These are phyloP conservation scores for Gryganskiella cystojenkinii DNA, from an alignment of 192 early-diverging fungal species.

Conservation along the genomic window DNA sequence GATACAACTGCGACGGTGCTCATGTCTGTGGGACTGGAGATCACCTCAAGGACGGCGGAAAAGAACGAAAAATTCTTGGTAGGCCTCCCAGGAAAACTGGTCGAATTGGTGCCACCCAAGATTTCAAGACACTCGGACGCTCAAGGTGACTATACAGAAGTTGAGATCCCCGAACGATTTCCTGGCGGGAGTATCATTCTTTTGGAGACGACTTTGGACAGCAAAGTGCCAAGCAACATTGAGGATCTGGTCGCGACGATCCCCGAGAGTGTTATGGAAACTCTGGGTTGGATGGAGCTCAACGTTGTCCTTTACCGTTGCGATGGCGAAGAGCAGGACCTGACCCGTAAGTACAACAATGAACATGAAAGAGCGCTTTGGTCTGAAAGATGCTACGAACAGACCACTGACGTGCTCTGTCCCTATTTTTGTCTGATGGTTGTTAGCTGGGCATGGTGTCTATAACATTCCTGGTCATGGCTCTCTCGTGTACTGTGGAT, in stretches of 20 bases:
- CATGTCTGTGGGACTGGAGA: constrained; percentile 66
- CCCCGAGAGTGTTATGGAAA: constrained; percentile 72
- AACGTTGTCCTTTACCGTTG: constrained; percentile 90
- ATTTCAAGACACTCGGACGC: constrained; percentile 57
- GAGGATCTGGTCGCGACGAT: constrained; percentile 68
- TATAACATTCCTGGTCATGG: constrained; percentile 95
- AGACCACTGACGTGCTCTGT: no score
- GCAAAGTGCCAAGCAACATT: constrained; percentile 60
- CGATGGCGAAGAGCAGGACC: constrained; percentile 88
- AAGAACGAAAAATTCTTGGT: constrained; percentile 37
- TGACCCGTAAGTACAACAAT: constrained; percentile 60
- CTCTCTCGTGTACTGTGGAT: constrained; percentile 84
- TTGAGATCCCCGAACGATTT: constrained; percentile 75
- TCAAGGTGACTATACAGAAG: constrained; percentile 68
- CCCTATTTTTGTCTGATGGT: not conserved
- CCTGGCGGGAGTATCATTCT: constrained; percentile 87
- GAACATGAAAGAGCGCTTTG: not conserved
- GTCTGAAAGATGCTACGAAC: no score
- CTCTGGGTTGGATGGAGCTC: constrained; percentile 75
- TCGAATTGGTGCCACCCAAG: constrained; percentile 61
- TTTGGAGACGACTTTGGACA: constrained; percentile 69
- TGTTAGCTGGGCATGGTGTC: constrained; percentile 70
- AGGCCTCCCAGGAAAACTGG: constrained; percentile 60
- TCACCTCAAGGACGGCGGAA: constrained; percentile 47
- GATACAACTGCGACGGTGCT: constrained; percentile 65